Evolutionary conservation across 352 stramenopile species (phyloP).

Genomic region (Phytophthora syringae): DNA sequence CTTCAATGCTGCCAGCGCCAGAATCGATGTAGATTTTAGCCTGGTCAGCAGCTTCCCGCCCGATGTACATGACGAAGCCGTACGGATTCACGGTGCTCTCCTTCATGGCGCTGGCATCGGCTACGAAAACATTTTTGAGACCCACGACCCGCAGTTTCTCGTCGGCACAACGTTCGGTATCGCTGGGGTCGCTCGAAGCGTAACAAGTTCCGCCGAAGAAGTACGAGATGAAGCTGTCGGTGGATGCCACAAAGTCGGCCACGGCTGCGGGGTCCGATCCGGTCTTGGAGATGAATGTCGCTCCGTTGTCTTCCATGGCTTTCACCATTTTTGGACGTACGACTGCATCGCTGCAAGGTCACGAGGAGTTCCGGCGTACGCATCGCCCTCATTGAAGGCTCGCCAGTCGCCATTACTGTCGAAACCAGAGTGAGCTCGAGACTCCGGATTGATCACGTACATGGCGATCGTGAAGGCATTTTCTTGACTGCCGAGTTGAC

Average conservation of each 20-base stretch:
- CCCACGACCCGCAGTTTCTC: constrained; percentile 60
- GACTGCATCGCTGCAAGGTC: constrained; percentile 66
- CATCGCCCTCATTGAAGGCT: constrained; percentile 41
- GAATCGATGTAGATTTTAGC: constrained; percentile 40
- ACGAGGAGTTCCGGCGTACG: constrained; percentile 51
- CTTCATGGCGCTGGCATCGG: constrained; percentile 59
- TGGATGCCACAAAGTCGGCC: constrained; percentile 46
- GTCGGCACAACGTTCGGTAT: constrained; percentile 63
- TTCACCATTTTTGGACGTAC: constrained; percentile 54
- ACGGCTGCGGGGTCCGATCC: constrained; percentile 36
- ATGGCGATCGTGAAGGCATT: constrained; percentile 57
- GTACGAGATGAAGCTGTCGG: constrained; percentile 49
- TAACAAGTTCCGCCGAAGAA: constrained; percentile 82
- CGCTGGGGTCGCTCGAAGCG: constrained; percentile 45
- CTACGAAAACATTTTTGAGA: constrained; percentile 68
- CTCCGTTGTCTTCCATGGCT: constrained; percentile 39
- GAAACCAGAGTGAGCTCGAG: constrained; percentile 52
- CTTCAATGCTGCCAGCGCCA: constrained; percentile 13
- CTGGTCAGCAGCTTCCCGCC: constrained; percentile 54
- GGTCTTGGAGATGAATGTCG: constrained; percentile 50
- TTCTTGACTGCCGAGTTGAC: constrained; percentile 17
- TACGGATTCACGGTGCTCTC: constrained; percentile 73
- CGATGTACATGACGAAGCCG: constrained; percentile 82
- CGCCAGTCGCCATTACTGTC: constrained; percentile 46
- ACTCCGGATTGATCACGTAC: constrained; percentile 68